These are phyloP conservation scores for Tripidium arundinaceum DNA, from an alignment of 202 grass and related monocot species.

Conservation along the genomic window DNA sequence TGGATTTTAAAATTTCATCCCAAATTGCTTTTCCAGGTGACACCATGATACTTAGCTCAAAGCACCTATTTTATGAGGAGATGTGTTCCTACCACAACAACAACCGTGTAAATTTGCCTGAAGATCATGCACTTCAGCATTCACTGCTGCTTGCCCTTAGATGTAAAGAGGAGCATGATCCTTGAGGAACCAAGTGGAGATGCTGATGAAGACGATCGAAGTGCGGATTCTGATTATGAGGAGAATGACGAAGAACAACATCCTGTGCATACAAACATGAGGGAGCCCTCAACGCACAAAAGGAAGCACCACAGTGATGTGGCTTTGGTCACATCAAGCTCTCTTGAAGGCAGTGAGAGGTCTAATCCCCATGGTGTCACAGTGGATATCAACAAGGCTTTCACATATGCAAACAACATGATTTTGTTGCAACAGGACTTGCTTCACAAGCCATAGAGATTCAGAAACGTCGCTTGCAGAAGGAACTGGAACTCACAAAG, in stretches of 20 bases:
- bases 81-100: slow-evolving; percentile 98
- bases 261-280: slow-evolving; percentile 21
- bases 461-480: slow-evolving; percentile 42
- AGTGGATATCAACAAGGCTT: slow-evolving; percentile 62
- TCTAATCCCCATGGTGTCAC: slow-evolving; percentile 12
- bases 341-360: slow-evolving; percentile 36
- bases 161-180: slow-evolving; percentile 61
- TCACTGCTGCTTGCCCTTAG: slow-evolving; percentile 70
- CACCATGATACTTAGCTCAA: not conserved
- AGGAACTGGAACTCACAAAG: slow-evolving; percentile 48
- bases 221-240: slow-evolving; percentile 60
- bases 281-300: slow-evolving; percentile 46
- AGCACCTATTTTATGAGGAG: slow-evolving; percentile 64
- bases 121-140: slow-evolving; percentile 68
- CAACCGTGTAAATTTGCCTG: slow-evolving; percentile 66
- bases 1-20: slow-evolving; percentile 17
- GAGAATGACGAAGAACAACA: slow-evolving; percentile 52
- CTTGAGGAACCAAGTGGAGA: slow-evolving; percentile 45
- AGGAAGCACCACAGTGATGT: slow-evolving; percentile 44
- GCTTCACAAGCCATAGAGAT: slow-evolving; percentile 46
- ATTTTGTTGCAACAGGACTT: slow-evolving; percentile 28
- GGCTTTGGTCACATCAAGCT: slow-evolving; percentile 38
- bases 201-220: slow-evolving; percentile 62
- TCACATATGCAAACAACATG: slow-evolving; percentile 36
- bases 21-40: slow-evolving; percentile 28